Base-by-base conservation (phyloP, 2,329 filamentous ascomycete species). In the Cucurbitaria berberidis region DNA sequence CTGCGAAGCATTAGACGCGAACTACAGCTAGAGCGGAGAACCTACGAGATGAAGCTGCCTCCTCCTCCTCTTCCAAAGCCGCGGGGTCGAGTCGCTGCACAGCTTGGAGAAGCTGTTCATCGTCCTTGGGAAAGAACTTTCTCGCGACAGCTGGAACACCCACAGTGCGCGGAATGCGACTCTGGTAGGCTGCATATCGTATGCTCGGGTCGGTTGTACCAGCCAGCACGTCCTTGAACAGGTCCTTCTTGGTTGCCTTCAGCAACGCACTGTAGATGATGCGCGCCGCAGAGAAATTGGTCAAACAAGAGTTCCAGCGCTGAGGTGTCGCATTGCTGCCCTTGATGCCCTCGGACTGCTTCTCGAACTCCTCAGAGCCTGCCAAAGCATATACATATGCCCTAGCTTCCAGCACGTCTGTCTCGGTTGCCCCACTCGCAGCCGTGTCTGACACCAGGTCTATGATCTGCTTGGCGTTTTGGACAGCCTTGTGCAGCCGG, bases 171-270 rank as follows among this genome's bases (percentile, higher is more conserved):
- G 93, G 90, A 27, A 96, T 85, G 72, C 93, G 89, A 72, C 92
- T 83, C 75, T 96, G 92, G 74, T 98, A 98, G 16, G 95, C 92
- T 30, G 93, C 93, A 74, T 96, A 98, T 59, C 93, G 88, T 67
- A 99, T 90, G 57, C 92, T 96, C 1, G 93, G 93, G 72, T 99
- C 95, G 57, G 96, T 88, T 4, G 90, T 96, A 66, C 90, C 88
- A 42, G 89, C 86, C 51, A 99, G 79, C 21, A 97, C 82, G 56
- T 98, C 93, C 70, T 90, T 92, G 81, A 91, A 95, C 30, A 89
- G 80, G 53, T 96, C 93, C 56, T 86, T 88, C 70, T 86, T 88
- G 57, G 78, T 85, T 57, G 84, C 80, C 24, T 83, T 81, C 16
- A 87, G 82, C 38, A 99, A 80, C 0, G 89, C 87, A 55, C 84